These are phyloP conservation scores for Flueggea neowawraea DNA, from an alignment of 441 rosid species.

Conservation along the genomic window DNA sequence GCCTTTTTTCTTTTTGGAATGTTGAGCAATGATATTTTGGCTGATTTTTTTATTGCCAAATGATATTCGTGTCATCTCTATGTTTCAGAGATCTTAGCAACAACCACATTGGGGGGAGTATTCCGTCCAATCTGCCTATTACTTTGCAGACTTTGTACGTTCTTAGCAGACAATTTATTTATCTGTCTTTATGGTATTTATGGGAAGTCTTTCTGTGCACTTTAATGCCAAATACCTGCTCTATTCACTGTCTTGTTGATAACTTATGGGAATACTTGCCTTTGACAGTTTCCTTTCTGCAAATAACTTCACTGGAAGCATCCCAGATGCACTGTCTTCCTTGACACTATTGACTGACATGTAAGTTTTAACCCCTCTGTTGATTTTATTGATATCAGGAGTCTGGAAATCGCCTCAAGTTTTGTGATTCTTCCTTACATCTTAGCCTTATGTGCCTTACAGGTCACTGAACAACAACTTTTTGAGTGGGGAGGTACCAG, in stretches of 20 bases:
- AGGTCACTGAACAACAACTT: conserved; percentile 79
- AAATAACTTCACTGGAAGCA: conserved; percentile 84
- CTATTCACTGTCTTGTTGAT: conserved; percentile 10
- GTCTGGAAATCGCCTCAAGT: conserved; percentile 3
- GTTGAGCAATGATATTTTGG: too few relatives aligned
- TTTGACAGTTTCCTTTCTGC: conserved; percentile 86
- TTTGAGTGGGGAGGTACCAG: conserved; percentile 87
- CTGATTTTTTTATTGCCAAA: conserved; percentile 1
- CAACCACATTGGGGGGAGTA: conserved; percentile 86
- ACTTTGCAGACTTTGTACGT: conserved; percentile 78
- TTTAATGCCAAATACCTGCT: conserved; percentile 4
- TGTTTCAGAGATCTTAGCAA: conserved; percentile 84
- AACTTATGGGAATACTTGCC: conserved; percentile 34
- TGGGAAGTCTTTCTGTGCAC: neutral
- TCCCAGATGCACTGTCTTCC: conserved; percentile 72
- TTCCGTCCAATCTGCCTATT: conserved; percentile 76
- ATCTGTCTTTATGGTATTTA: neutral
- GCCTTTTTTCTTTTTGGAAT: too few relatives aligned
- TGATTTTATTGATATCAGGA: conserved; percentile 8
- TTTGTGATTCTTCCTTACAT: conserved; percentile 2
- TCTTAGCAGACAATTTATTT: neutral
- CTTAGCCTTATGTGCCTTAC: conserved; percentile 20
- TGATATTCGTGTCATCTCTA: conserved; percentile 11
- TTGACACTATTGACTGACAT: conserved; percentile 56
- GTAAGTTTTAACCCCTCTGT: conserved; percentile 33